Conservation (phyloP, 2,329 filamentous ascomycete genomes). For the Phyllosticta capitalensis region DNA sequence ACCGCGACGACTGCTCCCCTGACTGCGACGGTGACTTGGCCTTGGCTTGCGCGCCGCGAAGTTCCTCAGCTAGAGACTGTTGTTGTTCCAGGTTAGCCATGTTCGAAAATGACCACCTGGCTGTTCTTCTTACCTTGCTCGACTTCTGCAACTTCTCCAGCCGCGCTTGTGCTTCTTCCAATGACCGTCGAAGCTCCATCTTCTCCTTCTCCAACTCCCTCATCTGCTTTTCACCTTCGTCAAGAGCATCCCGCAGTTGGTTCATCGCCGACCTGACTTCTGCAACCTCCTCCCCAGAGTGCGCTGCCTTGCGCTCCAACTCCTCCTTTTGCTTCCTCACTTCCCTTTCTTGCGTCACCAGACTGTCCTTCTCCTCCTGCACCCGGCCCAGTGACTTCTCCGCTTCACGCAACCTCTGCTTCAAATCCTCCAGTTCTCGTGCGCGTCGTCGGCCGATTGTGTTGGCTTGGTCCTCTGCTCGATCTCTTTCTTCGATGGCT, state of each 20-base stretch:
- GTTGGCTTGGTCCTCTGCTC: slow-evolving; percentile 82
- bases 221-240: slow-evolving; percentile 78
- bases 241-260: slow-evolving; percentile 68
- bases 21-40: slow-evolving; percentile 30
- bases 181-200: slow-evolving; percentile 59
- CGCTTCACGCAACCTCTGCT: slow-evolving; percentile 65
- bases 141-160: slow-evolving; percentile 72
- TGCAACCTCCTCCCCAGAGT: slow-evolving; percentile 60
- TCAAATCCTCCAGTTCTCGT: slow-evolving; percentile 80
- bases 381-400: slow-evolving; percentile 67
- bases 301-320: slow-evolving; percentile 60
- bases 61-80: slow-evolving; percentile 47
- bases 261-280: slow-evolving; percentile 70
- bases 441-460: slow-evolving; percentile 65
- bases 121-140: slow-evolving; percentile 37
- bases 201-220: slow-evolving; percentile 77
- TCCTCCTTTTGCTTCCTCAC: slow-evolving; percentile 66
- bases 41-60: slow-evolving; percentile 39
- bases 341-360: slow-evolving; percentile 63
- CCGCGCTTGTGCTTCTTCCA: slow-evolving; percentile 68
- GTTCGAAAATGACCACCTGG: too few species aligned
- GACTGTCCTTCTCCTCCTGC: slow-evolving; percentile 65
- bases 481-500: slow-evolving; percentile 87
- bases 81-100: slow-evolving; percentile 15
- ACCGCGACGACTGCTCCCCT: slow-evolving; percentile 44